Conservation (phyloP, 495 filamentous ascomycete genomes). For the Eremomyces bilateralis region DNA sequence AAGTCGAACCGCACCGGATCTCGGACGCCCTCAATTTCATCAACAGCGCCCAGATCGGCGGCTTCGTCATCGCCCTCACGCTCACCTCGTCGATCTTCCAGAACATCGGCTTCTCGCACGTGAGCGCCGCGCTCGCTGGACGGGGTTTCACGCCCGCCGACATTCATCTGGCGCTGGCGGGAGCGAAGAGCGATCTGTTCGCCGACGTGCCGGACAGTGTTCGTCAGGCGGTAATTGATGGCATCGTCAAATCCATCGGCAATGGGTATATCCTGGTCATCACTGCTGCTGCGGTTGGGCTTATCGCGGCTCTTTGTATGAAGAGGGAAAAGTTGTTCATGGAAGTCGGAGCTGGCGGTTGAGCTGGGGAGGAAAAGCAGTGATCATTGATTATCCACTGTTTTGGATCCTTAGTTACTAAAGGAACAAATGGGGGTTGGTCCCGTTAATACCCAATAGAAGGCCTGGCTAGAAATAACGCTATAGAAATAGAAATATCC, state of each 20-base stretch:
- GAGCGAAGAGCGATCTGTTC: conserved; percentile 9
- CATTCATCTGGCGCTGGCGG: conserved; percentile 8
- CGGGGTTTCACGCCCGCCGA: conserved; percentile 3
- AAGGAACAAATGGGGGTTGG: too few relatives aligned
- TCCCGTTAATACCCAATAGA: too few relatives aligned
- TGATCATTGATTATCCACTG: too few relatives aligned
- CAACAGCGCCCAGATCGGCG: conserved; percentile 8
- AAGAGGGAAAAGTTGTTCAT: conserved; percentile 12
- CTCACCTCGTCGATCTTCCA: conserved; percentile 9
- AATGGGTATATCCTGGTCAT: conserved; percentile 14
- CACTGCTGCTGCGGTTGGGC: conserved; percentile 6
- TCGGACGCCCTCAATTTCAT: conserved; percentile 10
- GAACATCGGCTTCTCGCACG: conserved; percentile 7
- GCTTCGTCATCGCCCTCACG: conserved; percentile 7
- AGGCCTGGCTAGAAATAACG: too few relatives aligned
- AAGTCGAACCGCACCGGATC: conserved; percentile 2
- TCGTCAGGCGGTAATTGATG: conserved; percentile 5
- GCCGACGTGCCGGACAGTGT: conserved; percentile 2
- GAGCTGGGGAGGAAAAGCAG: neutral
- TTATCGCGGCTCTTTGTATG: conserved; percentile 6
- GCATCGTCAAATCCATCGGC: conserved; percentile 10
- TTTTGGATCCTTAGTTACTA: too few relatives aligned
- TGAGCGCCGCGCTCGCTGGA: conserved; percentile 5
- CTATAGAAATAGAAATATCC: too few relatives aligned
- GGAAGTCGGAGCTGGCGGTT: neutral